These are phyloP conservation scores for Botrytis tulipae DNA, from an alignment of 2,329 filamentous ascomycete species.

Conservation along the genomic window DNA sequence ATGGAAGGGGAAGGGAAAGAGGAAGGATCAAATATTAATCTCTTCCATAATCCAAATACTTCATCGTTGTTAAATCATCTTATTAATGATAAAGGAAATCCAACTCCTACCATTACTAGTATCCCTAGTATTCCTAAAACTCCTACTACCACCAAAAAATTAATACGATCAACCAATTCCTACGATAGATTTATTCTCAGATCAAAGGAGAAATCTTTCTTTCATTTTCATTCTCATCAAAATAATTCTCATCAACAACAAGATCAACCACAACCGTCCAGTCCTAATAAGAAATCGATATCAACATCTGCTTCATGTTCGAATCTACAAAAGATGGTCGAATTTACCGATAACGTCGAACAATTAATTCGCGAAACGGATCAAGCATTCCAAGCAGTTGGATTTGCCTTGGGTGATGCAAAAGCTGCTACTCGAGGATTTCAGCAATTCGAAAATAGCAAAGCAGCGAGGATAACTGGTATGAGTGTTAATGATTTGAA, in stretches of 20 bases:
- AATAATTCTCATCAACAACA: background rate
- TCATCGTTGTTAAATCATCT: conserved; percentile 3
- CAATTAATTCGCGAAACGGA: conserved; percentile 51
- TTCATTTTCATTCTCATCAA: background rate
- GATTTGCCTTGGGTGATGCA: conserved; percentile 44
- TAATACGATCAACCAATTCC: background rate
- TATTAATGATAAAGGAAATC: conserved; percentile 5
- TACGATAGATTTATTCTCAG: conserved; percentile 4
- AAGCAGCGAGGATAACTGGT: background rate
- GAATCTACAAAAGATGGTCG: conserved; percentile 31
- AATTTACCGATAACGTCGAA: conserved; percentile 37
- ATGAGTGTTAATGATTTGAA: background rate
- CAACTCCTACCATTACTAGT: background rate
- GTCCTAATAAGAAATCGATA: background rate
- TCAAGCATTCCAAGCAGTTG: conserved; percentile 49
- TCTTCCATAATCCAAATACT: conserved; percentile 3
- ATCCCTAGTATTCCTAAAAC: background rate
- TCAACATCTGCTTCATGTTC: conserved; percentile 27
- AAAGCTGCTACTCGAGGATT: conserved; percentile 37
- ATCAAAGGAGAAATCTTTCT: background rate
- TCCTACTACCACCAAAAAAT: background rate
- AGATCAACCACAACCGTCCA: background rate
- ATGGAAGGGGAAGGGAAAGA: background rate
- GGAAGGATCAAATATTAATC: conserved; percentile 10
- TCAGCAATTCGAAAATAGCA: conserved; percentile 22